Base-by-base conservation (phyloP, 805 yeast species). In the Blastobotrys mokoenaii region DNA sequence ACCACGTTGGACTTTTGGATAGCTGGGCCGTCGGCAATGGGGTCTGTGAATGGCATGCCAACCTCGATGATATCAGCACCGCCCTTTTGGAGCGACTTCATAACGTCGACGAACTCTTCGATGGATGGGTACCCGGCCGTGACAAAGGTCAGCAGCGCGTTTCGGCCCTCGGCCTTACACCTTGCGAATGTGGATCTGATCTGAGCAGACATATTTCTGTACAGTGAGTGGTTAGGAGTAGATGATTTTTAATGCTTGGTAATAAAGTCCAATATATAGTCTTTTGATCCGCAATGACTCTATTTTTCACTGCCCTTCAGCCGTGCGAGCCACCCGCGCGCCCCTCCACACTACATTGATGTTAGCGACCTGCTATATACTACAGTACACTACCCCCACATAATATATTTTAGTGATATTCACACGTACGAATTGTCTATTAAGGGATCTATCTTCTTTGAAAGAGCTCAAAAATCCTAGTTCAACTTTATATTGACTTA, bases 11-110 rank as follows among this genome's bases (percentile, higher is more conserved):
- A 87, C 30, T 71, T 79, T 69, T 93, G 98, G 58, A 93, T 93
- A 14, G 95, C 86, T 34, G 97, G 95, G 40, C 99, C 99, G 65
- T 93, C 99, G 30, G 97, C 99, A 63, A 93, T 88, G 33, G 99
- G 98, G 63, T 93, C 99, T 17, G 96, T 82, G 64, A 93, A 93
- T 40, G 99, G 99, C 62, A 93, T 69, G 51, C 99, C 98, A 40
- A 93, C 69, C 68, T 93, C 99, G 55, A 93, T 86, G 50, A 93
- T 76, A 61, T 93, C 97, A 33, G 84, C 94, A 46, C 99, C 99
- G 53, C 96, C 97, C 25, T 77, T 84, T 69, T 93, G 97, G 69
- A 93, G 77, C 17, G 93, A 90, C 62, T 80, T 76, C 63, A 93
- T 63, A 51, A 89, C 77, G 6, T 95, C 94, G 41, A 93, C 71